Evolutionary conservation across 129 eudicot genomes (phyloP).

Genomic region (Pseudognaphalium luteoalbum): DNA sequence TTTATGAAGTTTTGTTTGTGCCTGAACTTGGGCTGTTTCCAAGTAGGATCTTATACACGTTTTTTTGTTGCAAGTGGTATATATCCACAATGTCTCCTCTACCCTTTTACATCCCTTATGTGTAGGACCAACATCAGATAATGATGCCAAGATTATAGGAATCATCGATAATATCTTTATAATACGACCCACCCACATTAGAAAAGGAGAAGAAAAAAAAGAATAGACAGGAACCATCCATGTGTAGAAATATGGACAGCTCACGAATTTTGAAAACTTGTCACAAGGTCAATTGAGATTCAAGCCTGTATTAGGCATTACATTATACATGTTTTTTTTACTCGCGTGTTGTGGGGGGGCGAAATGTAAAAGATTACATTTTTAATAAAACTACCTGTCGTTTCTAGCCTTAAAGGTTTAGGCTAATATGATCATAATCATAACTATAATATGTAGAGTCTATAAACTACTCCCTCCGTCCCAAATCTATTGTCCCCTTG

Average conservation of each 20-base stretch:
- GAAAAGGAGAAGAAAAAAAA: not conserved
- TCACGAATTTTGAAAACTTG: not conserved
- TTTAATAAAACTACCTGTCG: no score
- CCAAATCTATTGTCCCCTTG: no score
- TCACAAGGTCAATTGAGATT: not conserved
- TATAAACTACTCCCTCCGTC: no score
- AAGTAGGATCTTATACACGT: not conserved
- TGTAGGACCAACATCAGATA: not conserved
- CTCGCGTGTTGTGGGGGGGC: no score
- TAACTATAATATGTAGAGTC: no score
- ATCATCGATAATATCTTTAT: not conserved
- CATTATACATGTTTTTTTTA: no score
- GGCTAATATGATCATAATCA: no score
- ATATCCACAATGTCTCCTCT: slow-evolving; percentile 4
- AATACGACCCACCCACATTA: not conserved
- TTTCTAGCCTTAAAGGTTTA: no score
- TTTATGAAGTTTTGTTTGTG: not conserved
- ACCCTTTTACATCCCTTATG: not conserved
- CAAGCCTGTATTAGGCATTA: no score
- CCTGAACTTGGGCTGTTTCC: not conserved
- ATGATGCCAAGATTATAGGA: slow-evolving; percentile 5
- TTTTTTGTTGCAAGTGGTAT: slow-evolving; percentile 6
- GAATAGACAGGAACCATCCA: not conserved
- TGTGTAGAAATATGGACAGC: not conserved
- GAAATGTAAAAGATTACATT: no score